Evolutionary conservation across 139 green algal species (phyloP).

Genomic region (Chlorella vulgaris): DNA sequence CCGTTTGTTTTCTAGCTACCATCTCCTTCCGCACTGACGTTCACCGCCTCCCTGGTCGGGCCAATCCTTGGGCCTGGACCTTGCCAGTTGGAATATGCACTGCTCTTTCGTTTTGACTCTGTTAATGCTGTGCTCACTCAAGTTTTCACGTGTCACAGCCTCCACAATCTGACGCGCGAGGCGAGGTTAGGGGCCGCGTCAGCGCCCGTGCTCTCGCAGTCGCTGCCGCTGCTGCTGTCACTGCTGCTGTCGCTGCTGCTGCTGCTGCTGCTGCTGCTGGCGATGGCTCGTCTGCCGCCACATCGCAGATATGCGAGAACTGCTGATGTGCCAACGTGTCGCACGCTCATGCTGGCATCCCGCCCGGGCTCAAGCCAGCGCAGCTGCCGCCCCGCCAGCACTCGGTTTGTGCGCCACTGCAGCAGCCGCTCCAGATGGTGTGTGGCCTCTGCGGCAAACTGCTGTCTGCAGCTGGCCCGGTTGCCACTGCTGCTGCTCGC

Average conservation of each 20-base stretch:
- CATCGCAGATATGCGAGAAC: not conserved
- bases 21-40: too few species aligned
- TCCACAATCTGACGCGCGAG: not conserved
- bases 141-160: constrained; percentile 5
- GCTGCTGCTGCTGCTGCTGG: too few species aligned
- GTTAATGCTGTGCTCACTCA: too few species aligned
- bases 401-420: constrained; percentile 12
- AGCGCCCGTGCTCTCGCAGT: too few species aligned
- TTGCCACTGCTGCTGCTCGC: not conserved
- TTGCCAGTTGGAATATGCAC: too few species aligned
- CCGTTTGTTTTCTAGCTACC: too few species aligned
- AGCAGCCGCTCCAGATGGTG: constrained; percentile 15
- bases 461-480: not conserved
- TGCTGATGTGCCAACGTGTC: not conserved
- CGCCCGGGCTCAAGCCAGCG: not conserved
- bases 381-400: not conserved
- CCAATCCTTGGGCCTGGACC: too few species aligned
- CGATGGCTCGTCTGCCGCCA: not conserved
- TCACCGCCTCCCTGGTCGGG: too few species aligned
- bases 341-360: not conserved
- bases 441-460: not conserved
- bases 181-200: too few species aligned
- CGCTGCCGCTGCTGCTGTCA: not conserved
- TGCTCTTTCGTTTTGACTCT: too few species aligned
- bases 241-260: not conserved